Evolutionary conservation across 805 yeast genomes (phyloP).

Genomic region (Candida insectalens): DNA sequence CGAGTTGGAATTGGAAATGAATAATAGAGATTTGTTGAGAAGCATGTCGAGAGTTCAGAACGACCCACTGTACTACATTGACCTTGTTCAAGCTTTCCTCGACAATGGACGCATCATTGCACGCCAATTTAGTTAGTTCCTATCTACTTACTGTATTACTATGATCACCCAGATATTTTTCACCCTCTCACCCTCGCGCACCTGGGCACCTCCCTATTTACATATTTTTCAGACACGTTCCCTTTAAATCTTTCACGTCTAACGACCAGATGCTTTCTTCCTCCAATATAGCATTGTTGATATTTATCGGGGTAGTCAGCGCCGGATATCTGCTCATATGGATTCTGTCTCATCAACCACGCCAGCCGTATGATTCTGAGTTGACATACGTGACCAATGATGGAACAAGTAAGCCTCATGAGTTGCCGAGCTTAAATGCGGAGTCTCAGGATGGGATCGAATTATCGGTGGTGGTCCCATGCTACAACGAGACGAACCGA

Average conservation of each 20-base stretch:
- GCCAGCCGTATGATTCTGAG: slow-evolving; percentile 46
- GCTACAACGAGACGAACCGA: slow-evolving; percentile 77
- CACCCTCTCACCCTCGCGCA: too few species aligned
- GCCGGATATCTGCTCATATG: slow-evolving; percentile 30
- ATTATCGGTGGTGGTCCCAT: slow-evolving; percentile 82
- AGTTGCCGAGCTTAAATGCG: slow-evolving; percentile 25
- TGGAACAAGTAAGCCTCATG: slow-evolving; percentile 19
- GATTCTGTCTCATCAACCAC: slow-evolving; percentile 53
- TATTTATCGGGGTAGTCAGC: too few species aligned
- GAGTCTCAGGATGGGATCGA: slow-evolving; percentile 32
- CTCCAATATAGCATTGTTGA: slow-evolving; percentile 1
- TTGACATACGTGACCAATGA: slow-evolving; percentile 41
- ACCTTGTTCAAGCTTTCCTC: slow-evolving; percentile 34
- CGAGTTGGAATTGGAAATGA: slow-evolving; percentile 27
- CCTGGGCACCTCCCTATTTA: too few species aligned
- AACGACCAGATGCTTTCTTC: too few species aligned
- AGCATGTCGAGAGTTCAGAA: slow-evolving; percentile 22
- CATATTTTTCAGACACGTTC: too few species aligned
- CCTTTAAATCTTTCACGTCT: too few species aligned
- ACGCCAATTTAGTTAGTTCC: slow-evolving; percentile 24
- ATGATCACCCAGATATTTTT: too few species aligned
- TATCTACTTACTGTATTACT: too few species aligned
- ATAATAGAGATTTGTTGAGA: slow-evolving; percentile 21
- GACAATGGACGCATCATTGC: slow-evolving; percentile 31
- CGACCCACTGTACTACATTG: slow-evolving; percentile 34